Evolutionary conservation across 805 yeast genomes (phyloP).

Genomic region (Candida ficus): DNA sequence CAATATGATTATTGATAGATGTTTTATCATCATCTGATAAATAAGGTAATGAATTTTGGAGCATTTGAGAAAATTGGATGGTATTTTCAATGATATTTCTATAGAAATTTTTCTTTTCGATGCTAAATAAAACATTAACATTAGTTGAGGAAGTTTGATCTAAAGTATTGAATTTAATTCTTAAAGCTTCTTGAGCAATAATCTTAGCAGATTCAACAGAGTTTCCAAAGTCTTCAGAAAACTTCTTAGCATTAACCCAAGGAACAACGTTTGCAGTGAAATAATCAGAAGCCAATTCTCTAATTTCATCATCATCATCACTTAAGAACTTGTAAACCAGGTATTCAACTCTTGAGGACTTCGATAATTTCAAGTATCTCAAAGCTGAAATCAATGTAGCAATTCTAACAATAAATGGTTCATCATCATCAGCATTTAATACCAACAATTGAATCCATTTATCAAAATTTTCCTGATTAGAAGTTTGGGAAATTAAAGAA

Average conservation of each 20-base stretch:
- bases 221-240: conserved; percentile 15
- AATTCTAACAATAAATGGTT: conserved; percentile 40
- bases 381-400: conserved; percentile 41
- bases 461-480: conserved; percentile 24
- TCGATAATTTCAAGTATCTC: conserved; percentile 20
- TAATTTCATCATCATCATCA: conserved; percentile 66
- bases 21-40: background rate
- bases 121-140: conserved; percentile 48
- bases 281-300: conserved; percentile 42
- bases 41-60: conserved; percentile 11
- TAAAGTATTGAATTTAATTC: conserved; percentile 15
- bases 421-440: conserved; percentile 31
- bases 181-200: conserved; percentile 13
- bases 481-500: conserved; percentile 26
- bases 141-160: conserved; percentile 22
- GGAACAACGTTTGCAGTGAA: conserved; percentile 35
- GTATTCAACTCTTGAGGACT: conserved; percentile 18
- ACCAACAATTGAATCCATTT: conserved; percentile 12
- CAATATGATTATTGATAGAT: background rate
- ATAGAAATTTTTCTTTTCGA: conserved; percentile 66
- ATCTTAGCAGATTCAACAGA: conserved; percentile 5
- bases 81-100: conserved; percentile 40
- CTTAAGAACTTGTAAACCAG: conserved; percentile 35
- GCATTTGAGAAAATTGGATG: conserved; percentile 18
- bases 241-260: conserved; percentile 26